phyloP scores from a whole-genome alignment of 73 alveolate genomes.

The Blepharisma stoltei region DNA sequence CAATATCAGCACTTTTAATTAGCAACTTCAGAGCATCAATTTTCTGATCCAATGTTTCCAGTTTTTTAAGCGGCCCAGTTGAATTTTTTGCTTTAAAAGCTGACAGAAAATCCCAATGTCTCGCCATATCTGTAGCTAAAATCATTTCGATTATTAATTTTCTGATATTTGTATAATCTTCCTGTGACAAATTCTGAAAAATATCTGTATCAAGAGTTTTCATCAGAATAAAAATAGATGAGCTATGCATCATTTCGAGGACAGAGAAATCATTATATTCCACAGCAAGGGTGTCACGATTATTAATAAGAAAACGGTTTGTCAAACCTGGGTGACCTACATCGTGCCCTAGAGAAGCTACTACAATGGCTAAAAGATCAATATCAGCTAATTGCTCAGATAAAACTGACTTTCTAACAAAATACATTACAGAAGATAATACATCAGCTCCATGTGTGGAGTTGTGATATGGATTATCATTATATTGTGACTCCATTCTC shows the following conservation, averaged over 20 bases:
- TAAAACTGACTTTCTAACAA: not conserved
- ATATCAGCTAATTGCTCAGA: not conserved
- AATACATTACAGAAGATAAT: conserved; percentile 31
- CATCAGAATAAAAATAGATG: not conserved
- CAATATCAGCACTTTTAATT: conserved; percentile 33
- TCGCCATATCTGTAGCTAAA: conserved; percentile 16
- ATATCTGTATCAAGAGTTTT: not conserved
- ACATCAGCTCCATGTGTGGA: conserved; percentile 69
- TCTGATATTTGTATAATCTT: not conserved
- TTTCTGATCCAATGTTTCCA: not conserved
- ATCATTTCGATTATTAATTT: not conserved
- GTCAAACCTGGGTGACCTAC: conserved; percentile 24
- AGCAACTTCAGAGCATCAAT: not conserved
- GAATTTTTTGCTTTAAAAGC: not conserved
- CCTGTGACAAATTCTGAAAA: not conserved
- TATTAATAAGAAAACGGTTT: conserved; percentile 7
- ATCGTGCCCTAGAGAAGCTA: conserved; percentile 24
- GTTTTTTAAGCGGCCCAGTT: not conserved
- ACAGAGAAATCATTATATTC: not conserved
- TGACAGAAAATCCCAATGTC: not conserved
- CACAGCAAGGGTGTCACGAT: not conserved
- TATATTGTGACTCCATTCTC: conserved; percentile 39
- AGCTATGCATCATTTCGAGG: conserved; percentile 21
- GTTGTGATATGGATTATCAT: conserved; percentile 50
- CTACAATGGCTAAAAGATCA: conserved; percentile 14